Base-by-base conservation (phyloP, 73 alveolate genomes). In the Stentor roeselii region DNA sequence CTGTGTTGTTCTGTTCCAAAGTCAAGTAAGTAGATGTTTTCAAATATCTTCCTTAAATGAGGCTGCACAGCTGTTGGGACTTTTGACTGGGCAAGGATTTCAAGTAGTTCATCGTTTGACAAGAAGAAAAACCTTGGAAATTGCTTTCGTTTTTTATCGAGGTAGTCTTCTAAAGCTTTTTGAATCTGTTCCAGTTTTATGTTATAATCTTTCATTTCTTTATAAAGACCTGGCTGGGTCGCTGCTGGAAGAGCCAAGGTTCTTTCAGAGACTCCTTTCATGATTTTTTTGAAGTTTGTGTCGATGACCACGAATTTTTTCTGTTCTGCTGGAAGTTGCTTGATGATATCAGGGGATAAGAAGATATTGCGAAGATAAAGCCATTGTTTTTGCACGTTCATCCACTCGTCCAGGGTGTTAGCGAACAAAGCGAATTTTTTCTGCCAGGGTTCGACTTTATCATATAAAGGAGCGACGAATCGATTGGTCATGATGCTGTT, bases 401-500 rank as follows among this genome's bases (percentile, higher is more conserved):
- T 92, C 99, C 99, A 98, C 91, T 97, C 99, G 87, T 98, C 99
- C 32, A 98, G 87, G 78, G 98, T 97, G 76, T 95, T 97, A 59
- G 93, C 78, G 67, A 50, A 50, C 6, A 50, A 21, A 59, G 92
- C 89, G 82, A 97, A 91, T 50, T 87, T 85, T 60, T 92, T 87
- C 83, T 96, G 95, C 96, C 94, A 89, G 74, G 90, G 92, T 89
- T 96, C 99, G 3, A 96, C 99, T 84, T 92, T 93, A 61, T 88
- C 96, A 78, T 95, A 83, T 1, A 95, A 86, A 83, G 95, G 91
- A 40, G 92, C 95, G 30, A 97, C 97, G 87, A 93, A 97, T 76
- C 99, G 90, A 27, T 96, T 88, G 2, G 98, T 97, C 37, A 96
- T 60, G 36, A 96, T 95, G 88, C 95, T 95, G 86, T 93, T 96